These are phyloP conservation scores for Aspergillus mulundensis DNA, from an alignment of 495 filamentous ascomycete genomes.

Conservation along the genomic window DNA sequence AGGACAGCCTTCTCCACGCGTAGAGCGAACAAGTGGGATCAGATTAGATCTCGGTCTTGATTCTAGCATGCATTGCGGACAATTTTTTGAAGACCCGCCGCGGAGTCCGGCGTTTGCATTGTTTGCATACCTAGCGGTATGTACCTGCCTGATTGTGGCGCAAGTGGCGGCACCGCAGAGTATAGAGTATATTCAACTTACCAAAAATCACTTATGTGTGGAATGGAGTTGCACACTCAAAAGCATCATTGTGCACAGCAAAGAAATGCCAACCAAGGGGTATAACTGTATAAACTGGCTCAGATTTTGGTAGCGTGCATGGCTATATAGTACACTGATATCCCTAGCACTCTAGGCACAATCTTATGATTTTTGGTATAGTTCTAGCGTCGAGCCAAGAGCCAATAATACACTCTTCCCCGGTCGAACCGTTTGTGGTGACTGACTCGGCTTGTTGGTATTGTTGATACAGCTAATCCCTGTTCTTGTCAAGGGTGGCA, in stretches of 20 bases:
- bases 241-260: not conserved
- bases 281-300: no score
- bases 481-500: not conserved
- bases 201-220: no score
- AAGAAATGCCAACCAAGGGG: no score
- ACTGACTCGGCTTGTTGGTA: not conserved
- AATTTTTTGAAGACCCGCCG: constrained; percentile 14
- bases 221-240: not conserved
- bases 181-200: no score
- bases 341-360: not conserved
- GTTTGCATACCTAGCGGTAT: constrained; percentile 20
- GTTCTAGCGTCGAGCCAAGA: constrained; percentile 38
- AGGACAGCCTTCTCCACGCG: no score
- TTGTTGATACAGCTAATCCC: not conserved
- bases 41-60: not conserved
- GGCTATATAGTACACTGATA: no score
- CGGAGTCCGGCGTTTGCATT: constrained; percentile 9
- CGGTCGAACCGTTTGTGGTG: not conserved
- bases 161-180: not conserved
- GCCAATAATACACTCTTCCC: constrained; percentile 18
- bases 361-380: constrained; percentile 29
- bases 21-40: no score
- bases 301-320: no score
- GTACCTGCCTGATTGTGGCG: constrained; percentile 11
- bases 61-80: not conserved